Conservation (phyloP, 495 filamentous ascomycete genomes). For the Talaromyces trachyspermus region DNA sequence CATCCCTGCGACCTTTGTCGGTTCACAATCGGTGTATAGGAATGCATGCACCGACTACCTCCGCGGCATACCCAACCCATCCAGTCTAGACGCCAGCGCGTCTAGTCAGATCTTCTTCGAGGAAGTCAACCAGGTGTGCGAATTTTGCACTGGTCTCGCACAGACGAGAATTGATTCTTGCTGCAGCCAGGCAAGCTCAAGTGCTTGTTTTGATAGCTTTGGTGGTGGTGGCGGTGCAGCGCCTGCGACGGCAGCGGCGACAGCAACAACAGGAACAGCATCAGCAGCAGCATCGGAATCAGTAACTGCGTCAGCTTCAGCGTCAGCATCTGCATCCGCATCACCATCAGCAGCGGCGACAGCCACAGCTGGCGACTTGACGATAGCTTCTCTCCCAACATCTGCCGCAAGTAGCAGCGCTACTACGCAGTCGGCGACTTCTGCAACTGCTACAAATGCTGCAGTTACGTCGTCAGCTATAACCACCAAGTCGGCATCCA, state of each 20-base stretch:
- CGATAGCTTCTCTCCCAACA: no score
- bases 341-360: no score
- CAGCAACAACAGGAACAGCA: neutral
- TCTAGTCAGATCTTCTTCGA: constrained; percentile 1
- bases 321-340: no score
- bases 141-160: constrained; percentile 5
- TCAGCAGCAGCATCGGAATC: no score
- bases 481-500: constrained; percentile 2
- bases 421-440: neutral
- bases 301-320: no score
- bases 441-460: neutral
- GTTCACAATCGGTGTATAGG: neutral
- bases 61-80: neutral
- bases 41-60: constrained; percentile 6
- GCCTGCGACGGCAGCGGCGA: neutral
- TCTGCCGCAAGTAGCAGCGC: no score
- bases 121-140: constrained; percentile 2
- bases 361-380: no score
- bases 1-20: neutral
- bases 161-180: constrained; percentile 1
- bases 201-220: neutral
- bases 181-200: constrained; percentile 3
- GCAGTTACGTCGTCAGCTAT: neutral
- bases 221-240: neutral
- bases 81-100: neutral